These are phyloP conservation scores for Spathaspora gorwiae DNA, from an alignment of 805 yeast species.

Conservation along the genomic window DNA sequence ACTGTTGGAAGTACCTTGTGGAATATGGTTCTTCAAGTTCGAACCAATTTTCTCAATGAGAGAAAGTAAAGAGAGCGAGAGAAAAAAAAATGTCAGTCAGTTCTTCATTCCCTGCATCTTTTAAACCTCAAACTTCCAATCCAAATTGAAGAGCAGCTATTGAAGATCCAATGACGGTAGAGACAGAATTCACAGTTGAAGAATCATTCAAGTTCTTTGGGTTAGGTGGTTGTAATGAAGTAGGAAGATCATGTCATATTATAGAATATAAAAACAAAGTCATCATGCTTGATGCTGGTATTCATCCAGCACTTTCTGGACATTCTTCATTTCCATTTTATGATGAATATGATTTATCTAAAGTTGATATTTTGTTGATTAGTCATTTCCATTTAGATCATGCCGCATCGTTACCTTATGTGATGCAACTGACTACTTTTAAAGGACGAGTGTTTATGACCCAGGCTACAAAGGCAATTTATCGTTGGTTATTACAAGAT, in stretches of 20 bases:
- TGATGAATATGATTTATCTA: slow-evolving; percentile 88
- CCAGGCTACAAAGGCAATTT: slow-evolving; percentile 97
- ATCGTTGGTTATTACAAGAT: slow-evolving; percentile 91
- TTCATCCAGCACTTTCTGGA: slow-evolving; percentile 93
- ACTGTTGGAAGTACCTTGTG: no score
- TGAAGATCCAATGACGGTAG: slow-evolving; percentile 10
- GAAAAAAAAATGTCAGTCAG: background rate
- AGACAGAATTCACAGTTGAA: slow-evolving; percentile 21
- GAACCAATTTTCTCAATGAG: background rate
- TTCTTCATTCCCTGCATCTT: no score
- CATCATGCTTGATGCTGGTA: slow-evolving; percentile 96
- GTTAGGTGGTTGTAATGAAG: slow-evolving; percentile 97
- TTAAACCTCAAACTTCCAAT: no score
- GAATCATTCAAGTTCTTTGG: slow-evolving; percentile 66
- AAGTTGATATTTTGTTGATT: slow-evolving; percentile 78
- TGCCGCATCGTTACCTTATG: slow-evolving; percentile 96
- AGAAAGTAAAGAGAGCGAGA: background rate
- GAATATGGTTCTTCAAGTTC: no score
- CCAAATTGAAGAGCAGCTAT: no score
- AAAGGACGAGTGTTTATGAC: slow-evolving; percentile 98
- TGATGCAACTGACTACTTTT: slow-evolving; percentile 94
- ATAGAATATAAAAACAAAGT: slow-evolving; percentile 90
- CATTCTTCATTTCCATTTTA: slow-evolving; percentile 89
- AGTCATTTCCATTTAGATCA: slow-evolving; percentile 97
- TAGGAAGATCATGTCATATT: slow-evolving; percentile 93